A percentile compares a stretch with the other conserved stretches of the same genome.
These are phyloP conservation scores for Paraconiothyrium sp. DNA, from an alignment of 2,329 filamentous ascomycete species.

Conservation along the genomic window DNA sequence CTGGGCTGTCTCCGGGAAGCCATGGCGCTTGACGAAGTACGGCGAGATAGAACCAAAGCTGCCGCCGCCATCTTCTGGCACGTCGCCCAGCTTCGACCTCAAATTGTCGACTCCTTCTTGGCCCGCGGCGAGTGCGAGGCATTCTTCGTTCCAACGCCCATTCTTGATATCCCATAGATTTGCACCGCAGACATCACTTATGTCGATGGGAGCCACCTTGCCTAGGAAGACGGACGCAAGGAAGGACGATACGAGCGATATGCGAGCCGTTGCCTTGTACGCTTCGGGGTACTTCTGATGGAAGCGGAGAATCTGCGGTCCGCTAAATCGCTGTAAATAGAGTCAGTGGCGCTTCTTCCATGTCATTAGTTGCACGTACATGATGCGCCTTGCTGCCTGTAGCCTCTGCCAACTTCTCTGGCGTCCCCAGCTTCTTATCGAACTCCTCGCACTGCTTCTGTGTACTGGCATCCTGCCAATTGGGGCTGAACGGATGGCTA, in stretches of 20 bases:
- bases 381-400: slow-evolving; percentile 97
- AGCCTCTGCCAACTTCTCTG: slow-evolving; percentile 74
- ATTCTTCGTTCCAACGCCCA: slow-evolving; percentile 75
- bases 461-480: slow-evolving; percentile 98
- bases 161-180: slow-evolving; percentile 91
- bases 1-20: slow-evolving; percentile 77
- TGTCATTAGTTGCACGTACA: slow-evolving; percentile 61
- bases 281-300: slow-evolving; percentile 80
- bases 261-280: slow-evolving; percentile 81
- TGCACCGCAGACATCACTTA: slow-evolving; percentile 95
- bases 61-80: slow-evolving; percentile 81
- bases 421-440: slow-evolving; percentile 74
- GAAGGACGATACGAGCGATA: slow-evolving; percentile 95
- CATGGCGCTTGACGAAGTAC: slow-evolving; percentile 83
- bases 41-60: slow-evolving; percentile 77
- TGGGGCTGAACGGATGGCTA: slow-evolving; percentile 87
- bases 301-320: slow-evolving; percentile 94
- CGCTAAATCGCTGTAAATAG: slow-evolving; percentile 82
- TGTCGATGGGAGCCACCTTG: slow-evolving; percentile 85
- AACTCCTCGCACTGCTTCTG: slow-evolving; percentile 91
- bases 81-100: slow-evolving; percentile 79
- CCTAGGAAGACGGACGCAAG: slow-evolving; percentile 91
- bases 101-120: slow-evolving; percentile 69
- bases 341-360: slow-evolving; percentile 19
- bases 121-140: slow-evolving; percentile 80